A percentile compares a stretch with the other conserved stretches of the same genome.
phyloP scores from a whole-genome alignment of 1,139 yeast species.

The Kurtzmaniella quercitrusa region DNA sequence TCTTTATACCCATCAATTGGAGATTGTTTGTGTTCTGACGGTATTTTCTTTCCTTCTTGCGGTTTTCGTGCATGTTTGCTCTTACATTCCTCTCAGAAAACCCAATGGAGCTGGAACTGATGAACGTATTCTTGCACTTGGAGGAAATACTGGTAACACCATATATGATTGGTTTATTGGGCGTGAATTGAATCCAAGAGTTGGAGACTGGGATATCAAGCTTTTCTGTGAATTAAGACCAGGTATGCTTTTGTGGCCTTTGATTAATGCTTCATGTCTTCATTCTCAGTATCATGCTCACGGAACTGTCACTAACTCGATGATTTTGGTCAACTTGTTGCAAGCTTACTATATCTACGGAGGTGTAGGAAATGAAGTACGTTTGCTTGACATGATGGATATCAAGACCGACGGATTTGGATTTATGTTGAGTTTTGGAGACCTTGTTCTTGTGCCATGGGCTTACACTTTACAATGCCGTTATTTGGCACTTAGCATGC shows the following conservation, averaged over 20 bases:
- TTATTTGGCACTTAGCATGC: conserved; percentile 56
- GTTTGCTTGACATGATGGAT: conserved; percentile 90
- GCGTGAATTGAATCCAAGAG: conserved; percentile 88
- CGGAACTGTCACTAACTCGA: conserved; percentile 68
- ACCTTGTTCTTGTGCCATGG: conserved; percentile 91
- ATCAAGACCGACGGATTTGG: conserved; percentile 96
- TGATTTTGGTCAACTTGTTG: conserved; percentile 61
- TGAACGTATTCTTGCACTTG: conserved; percentile 73
- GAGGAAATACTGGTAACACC: conserved; percentile 77
- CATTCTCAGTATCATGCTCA: conserved; percentile 70
- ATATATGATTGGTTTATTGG: conserved; percentile 97
- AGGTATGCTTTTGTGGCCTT: conserved; percentile 82
- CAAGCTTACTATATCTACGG: conserved; percentile 86
- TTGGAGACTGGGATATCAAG: conserved; percentile 83
- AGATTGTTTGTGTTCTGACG: conserved; percentile 60
- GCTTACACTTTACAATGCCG: conserved; percentile 84
- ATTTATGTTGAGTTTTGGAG: conserved; percentile 93
- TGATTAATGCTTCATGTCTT: conserved; percentile 72
- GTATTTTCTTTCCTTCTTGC: conserved; percentile 64
- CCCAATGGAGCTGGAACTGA: conserved; percentile 52
- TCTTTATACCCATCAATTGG: conserved; percentile 63
- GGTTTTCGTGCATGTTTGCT: conserved; percentile 57
- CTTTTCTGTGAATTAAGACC: conserved; percentile 93
- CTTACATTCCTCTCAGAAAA: conserved; percentile 56
- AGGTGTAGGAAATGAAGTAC: conserved; percentile 89